Conservation (phyloP, 164 flowering plant genomes). For the Dillenia turbinata region DNA sequence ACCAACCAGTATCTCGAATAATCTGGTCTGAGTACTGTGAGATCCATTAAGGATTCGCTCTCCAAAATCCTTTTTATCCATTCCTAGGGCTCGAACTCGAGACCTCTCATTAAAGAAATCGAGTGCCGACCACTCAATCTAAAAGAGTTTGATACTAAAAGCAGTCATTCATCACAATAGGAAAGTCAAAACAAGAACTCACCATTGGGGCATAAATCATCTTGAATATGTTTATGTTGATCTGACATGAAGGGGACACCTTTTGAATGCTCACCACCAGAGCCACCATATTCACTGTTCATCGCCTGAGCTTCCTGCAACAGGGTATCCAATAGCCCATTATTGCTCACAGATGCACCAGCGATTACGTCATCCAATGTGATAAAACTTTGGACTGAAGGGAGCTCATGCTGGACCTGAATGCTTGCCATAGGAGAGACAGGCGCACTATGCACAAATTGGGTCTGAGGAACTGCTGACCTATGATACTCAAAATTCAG, state of each 20-base stretch:
- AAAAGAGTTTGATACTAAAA: too few relatives aligned
- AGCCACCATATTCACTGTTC: neutral
- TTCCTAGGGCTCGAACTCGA: too few relatives aligned
- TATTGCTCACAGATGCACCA: conserved; percentile 4
- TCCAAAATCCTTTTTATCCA: too few relatives aligned
- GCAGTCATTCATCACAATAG: conserved; percentile 15
- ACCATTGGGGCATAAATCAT: conserved; percentile 13
- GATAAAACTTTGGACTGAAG: conserved; percentile 29
- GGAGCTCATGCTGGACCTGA: conserved; percentile 11
- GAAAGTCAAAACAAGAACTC: neutral
- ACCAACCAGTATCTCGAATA: too few relatives aligned
- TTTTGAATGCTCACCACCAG: neutral
- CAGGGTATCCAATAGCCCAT: conserved; percentile 44
- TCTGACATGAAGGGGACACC: neutral
- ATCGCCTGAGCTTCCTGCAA: conserved; percentile 34
- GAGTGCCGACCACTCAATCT: too few relatives aligned
- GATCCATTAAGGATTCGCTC: too few relatives aligned
- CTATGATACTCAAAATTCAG: conserved; percentile 14
- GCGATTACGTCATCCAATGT: neutral
- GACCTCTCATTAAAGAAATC: too few relatives aligned
- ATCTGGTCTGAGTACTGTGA: too few relatives aligned
- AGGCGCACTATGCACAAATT: conserved; percentile 3
- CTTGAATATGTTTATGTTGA: conserved; percentile 6
- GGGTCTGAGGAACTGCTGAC: conserved; percentile 4
- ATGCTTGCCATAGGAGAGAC: neutral